phyloP scores from a whole-genome alignment of 148 eudicot genomes.

The Pouteria glomerata region DNA sequence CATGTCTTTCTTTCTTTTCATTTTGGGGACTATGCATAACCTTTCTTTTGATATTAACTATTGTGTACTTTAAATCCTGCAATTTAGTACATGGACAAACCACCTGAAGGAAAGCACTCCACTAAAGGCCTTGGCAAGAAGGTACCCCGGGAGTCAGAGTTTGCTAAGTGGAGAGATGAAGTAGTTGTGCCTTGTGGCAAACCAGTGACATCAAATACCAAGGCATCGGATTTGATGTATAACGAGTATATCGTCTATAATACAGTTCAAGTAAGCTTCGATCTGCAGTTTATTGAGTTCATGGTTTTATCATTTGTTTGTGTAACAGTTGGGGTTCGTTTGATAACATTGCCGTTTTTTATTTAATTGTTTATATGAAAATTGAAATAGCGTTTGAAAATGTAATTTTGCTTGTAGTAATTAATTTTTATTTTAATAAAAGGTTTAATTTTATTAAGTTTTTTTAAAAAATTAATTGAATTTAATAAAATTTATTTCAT shows the following conservation, averaged over 20 bases:
- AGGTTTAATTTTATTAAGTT: too few species aligned
- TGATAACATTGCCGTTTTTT: not conserved
- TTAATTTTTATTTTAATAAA: too few species aligned
- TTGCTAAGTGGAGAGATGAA: conserved; percentile 72
- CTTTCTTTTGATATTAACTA: not conserved
- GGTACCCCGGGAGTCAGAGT: conserved; percentile 62
- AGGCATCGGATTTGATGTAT: conserved; percentile 78
- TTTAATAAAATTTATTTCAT: too few species aligned
- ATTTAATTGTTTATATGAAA: too few species aligned
- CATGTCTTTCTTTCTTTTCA: not conserved
- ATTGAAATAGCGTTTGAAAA: too few species aligned
- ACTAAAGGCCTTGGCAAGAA: conserved; percentile 97
- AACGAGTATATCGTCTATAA: conserved; percentile 95
- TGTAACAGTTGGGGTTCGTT: too few species aligned
- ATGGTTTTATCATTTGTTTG: too few species aligned
- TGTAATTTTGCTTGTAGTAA: too few species aligned
- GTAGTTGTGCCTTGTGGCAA: conserved; percentile 96
- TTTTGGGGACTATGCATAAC: not conserved
- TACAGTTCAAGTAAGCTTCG: conserved; percentile 78
- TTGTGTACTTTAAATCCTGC: conserved; percentile 1
- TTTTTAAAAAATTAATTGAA: too few species aligned
- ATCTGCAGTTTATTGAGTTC: not conserved
- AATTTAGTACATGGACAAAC: conserved; percentile 79
- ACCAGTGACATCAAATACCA: conserved; percentile 73
- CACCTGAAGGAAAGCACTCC: conserved; percentile 90